Evolutionary conservation across 148 eudicot genomes (phyloP).

Genomic region (Arbutus unedo): DNA sequence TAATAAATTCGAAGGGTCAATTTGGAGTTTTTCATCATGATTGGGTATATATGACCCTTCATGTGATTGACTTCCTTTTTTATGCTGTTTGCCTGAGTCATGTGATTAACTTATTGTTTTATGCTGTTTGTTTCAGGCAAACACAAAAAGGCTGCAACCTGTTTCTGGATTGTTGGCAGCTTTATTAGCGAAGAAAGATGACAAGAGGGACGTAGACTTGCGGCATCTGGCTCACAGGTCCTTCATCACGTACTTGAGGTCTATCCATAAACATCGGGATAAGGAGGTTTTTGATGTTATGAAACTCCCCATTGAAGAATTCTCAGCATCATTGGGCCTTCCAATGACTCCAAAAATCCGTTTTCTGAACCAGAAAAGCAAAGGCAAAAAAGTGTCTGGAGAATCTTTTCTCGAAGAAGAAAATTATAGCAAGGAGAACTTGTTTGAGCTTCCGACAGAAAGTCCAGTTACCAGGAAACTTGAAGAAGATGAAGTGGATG

Average conservation of each 20-base stretch:
- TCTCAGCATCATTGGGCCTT: constrained; percentile 80
- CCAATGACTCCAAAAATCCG: constrained; percentile 87
- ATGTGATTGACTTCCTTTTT: background rate
- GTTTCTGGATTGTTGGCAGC: constrained; percentile 64
- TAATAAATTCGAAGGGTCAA: background rate
- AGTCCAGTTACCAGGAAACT: constrained; percentile 15
- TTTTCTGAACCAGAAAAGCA: constrained; percentile 47
- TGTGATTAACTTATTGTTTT: background rate
- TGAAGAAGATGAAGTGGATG: constrained; percentile 36
- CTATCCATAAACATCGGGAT: constrained; percentile 61
- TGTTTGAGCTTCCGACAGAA: constrained; percentile 27
- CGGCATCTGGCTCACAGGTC: constrained; percentile 72
- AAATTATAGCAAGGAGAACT: constrained; percentile 26
- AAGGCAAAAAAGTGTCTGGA: constrained; percentile 33
- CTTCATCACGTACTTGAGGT: constrained; percentile 73
- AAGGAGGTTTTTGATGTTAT: constrained; percentile 81
- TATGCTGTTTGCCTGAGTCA: background rate
- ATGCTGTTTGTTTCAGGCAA: constrained; percentile 43
- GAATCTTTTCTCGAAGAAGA: constrained; percentile 33
- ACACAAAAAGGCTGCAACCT: constrained; percentile 57
- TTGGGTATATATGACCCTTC: too few relatives aligned
- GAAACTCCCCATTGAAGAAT: constrained; percentile 72
- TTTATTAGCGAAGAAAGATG: constrained; percentile 48
- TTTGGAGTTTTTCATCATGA: background rate
- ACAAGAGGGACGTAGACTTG: constrained; percentile 36